A percentile compares a stretch with the other conserved stretches of the same genome.
Conservation (phyloP, 2,329 filamentous ascomycete genomes). For the Fusarium veterinarium region DNA sequence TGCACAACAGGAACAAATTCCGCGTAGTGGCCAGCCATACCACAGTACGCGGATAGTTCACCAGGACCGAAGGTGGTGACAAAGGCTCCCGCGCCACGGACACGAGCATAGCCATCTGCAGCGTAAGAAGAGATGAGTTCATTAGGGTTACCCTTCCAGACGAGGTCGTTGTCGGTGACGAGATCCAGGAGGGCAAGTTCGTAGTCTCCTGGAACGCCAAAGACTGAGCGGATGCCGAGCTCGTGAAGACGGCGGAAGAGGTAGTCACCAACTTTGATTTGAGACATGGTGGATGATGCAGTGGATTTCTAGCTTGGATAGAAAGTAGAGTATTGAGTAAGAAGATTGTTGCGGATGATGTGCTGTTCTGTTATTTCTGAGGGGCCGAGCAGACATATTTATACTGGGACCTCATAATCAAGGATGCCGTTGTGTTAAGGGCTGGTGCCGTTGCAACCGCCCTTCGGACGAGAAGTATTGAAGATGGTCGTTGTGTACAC, state of each 20-base stretch:
- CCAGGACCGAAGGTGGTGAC: neutral
- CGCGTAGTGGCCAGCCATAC: constrained; percentile 1
- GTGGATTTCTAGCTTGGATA: neutral
- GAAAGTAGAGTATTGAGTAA: neutral
- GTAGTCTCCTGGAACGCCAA: constrained; percentile 1
- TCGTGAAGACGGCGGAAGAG: constrained; percentile 3
- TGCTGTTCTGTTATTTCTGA: neutral
- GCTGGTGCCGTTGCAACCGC: neutral
- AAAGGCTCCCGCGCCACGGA: neutral
- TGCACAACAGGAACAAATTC: neutral
- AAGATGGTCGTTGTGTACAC: neutral
- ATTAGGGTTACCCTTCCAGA: neutral
- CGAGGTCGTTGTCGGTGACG: neutral
- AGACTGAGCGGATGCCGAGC: neutral
- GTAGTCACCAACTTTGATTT: constrained; percentile 1
- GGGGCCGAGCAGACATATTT: neutral
- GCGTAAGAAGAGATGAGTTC: constrained; percentile 1
- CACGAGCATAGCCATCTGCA: neutral
- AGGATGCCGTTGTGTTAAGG: neutral
- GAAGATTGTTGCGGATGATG: neutral
- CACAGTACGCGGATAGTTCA: neutral
- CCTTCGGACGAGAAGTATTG: neutral
- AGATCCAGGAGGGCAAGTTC: neutral
- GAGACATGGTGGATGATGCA: neutral
- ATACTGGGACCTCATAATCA: neutral